Evolutionary conservation across 2,329 filamentous ascomycete species (phyloP).

Genomic region (Fusarium sp.): DNA sequence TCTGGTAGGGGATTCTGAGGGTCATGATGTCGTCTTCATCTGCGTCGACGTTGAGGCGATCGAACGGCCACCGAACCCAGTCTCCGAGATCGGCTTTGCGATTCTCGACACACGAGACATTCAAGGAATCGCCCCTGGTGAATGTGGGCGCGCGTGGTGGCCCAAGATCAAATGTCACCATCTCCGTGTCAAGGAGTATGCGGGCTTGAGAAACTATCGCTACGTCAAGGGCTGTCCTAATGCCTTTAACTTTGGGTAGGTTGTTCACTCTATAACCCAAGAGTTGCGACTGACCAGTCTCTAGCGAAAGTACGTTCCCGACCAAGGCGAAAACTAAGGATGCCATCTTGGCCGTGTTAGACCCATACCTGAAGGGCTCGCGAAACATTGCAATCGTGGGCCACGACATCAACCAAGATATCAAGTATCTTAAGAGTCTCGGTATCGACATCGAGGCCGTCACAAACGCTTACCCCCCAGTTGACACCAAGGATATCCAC

Average conservation of each 20-base stretch:
- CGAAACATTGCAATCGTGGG: slow-evolving; percentile 77
- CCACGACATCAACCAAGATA: slow-evolving; percentile 73
- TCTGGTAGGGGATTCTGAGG: slow-evolving; percentile 48
- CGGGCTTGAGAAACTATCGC: slow-evolving; percentile 68
- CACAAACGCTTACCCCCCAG: slow-evolving; percentile 63
- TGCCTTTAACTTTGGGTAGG: slow-evolving; percentile 76
- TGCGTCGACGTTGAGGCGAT: slow-evolving; percentile 84
- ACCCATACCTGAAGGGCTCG: slow-evolving; percentile 41
- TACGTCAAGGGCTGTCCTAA: slow-evolving; percentile 78
- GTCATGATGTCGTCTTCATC: slow-evolving; percentile 65
- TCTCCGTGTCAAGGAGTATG: slow-evolving; percentile 75
- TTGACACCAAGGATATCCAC: slow-evolving; percentile 79
- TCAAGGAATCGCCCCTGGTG: slow-evolving; percentile 63
- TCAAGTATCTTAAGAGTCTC: slow-evolving; percentile 70
- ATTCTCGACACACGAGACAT: slow-evolving; percentile 74
- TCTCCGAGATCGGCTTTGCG: slow-evolving; percentile 88
- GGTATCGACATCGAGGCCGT: slow-evolving; percentile 66
- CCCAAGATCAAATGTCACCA: slow-evolving; percentile 73
- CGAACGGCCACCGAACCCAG: slow-evolving; percentile 68
- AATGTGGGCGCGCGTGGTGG: slow-evolving; percentile 71
- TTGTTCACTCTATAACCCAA: neutral
- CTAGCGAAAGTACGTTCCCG: slow-evolving; percentile 55
- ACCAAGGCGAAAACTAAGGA: slow-evolving; percentile 45
- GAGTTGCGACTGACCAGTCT: slow-evolving; percentile 11
- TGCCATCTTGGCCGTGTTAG: slow-evolving; percentile 51